Evolutionary conservation across 352 stramenopile genomes (phyloP), one percentile per base, ranked within the genome.

Genomic region (Phytophthora podocarpi): DNA sequence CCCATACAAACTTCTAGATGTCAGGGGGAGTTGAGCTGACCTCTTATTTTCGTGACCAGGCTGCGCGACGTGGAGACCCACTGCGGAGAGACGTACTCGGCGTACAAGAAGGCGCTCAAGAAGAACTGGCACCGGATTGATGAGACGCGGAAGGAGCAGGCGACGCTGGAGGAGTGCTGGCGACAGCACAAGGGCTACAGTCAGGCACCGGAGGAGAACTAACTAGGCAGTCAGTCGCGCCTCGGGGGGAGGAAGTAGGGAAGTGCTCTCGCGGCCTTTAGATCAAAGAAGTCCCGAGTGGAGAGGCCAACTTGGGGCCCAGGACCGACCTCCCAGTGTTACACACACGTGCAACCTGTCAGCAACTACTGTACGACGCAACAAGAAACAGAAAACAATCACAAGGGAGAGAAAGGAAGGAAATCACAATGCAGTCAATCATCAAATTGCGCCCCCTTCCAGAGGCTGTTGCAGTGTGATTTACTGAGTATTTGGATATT

Each of bases 41-140:
- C 5, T 50, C n/a, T 51, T 63, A 46, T 59, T 47, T 37, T 57
- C 32, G 26, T 52, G 23, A 15, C 16, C 43, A 95, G 87, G 31
- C 74, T 96, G 49, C 82, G 80, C 35, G 78, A 90, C 48, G 64
- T 93, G 10, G 88, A 96, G 67, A 85, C 61, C 31, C 65, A 95
- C 63, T 96, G 88, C 73, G 85, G 84, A n/a, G 85, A 93, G 40
- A 86, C 83, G 45, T 96, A 90, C 77, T 57, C 75, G 57, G 83
- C 83, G 71, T 96, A 95, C 82, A 92, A 95, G 74, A 82, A 83
- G 69, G 87, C 86, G 56, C 70, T 96, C 10, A 90, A 94, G 78
- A 87, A 90, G 76, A 96, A 93, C 77, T 94, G 85, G 85, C 85
- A 93, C 67, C 81, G 89, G 70, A 81, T 92, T 36, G 82, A 96